phyloP scores from a whole-genome alignment of 768 basidiomycete species.

The Boletus reticuloceps region DNA sequence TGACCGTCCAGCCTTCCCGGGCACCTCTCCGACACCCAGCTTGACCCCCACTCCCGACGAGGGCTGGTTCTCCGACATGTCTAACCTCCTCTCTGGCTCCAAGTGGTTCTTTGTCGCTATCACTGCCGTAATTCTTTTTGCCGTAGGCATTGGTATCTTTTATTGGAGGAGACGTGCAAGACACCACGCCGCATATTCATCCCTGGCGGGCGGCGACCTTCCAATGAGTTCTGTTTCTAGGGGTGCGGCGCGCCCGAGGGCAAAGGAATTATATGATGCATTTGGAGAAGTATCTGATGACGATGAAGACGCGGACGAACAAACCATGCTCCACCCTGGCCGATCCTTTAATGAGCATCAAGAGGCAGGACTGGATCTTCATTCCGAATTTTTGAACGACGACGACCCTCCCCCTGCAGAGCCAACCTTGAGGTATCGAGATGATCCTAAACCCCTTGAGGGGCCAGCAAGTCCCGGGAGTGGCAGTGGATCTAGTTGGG shows the following conservation, averaged over 20 bases:
- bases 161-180: constrained; percentile 68
- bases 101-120: constrained; percentile 90
- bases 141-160: constrained; percentile 64
- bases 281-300: constrained; percentile 90
- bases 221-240: constrained; percentile 71
- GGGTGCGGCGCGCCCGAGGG: constrained; percentile 45
- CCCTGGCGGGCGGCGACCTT: constrained; percentile 64
- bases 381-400: constrained; percentile 82
- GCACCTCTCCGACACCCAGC: constrained; percentile 35
- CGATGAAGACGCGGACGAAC: constrained; percentile 76
- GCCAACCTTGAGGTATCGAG: constrained; percentile 40
- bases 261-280: constrained; percentile 94
- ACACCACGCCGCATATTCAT: constrained; percentile 49
- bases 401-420: constrained; percentile 49
- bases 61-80: constrained; percentile 83
- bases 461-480: constrained; percentile 34
- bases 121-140: constrained; percentile 77
- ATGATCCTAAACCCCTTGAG: constrained; percentile 45
- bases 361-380: constrained; percentile 52
- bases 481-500: constrained; percentile 66
- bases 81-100: constrained; percentile 66
- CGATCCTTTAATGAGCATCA: constrained; percentile 32
- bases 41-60: constrained; percentile 65
- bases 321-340: constrained; percentile 53
- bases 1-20: constrained; percentile 66